Base-by-base conservation (phyloP, 768 basidiomycete species). In the Lentinula sp. region DNA sequence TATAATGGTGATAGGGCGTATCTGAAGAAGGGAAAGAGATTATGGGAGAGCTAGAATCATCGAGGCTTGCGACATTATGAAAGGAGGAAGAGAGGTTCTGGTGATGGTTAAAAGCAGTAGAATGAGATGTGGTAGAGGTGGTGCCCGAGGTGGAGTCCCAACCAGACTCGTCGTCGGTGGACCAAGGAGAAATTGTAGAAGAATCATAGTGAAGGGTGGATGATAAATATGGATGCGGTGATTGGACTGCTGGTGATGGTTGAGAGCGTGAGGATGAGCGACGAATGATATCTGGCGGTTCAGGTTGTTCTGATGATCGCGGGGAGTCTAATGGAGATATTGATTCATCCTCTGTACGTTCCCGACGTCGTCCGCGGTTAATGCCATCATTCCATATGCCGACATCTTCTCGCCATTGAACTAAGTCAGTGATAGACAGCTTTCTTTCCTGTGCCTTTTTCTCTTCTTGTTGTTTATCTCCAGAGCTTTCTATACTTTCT, bases 91-190 rank as follows among this genome's bases (percentile, higher is more conserved):
- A 23, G 51, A 58, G 46, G 45, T 54, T 23, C 48, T 61, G 60
- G 31, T 63, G 49, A 46, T 48, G 18, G n/a, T 59, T 43, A 50
- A 65, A 63, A 37, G 69, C 51, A 35, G 62, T 48, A 23, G 65
- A 65, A 65, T 51, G 62, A 48, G 66, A 65, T 15, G 87, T 86
- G 8, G 81, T 76, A 8, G 84, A 80, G 3, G 87, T 87, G 1
- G 82, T 79, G 13, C 75, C 77, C 16, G 89, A 91, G 35, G 83
- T 84, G 2, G 86, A 84, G 63, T 90, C 89, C 86, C 88, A 90
- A 40, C 80, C 81, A 6, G 86, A 89, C 61, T 91, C 88, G 64
- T 89, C 89, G 61, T 91, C 89, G 2, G 87, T 88, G 15, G 86
- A 83, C 85, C 85, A 90, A 1, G 87, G 81, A 0, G 88, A 88